Percentiles rank a stretch among this genome's conserved stretches.
phyloP scores from a whole-genome alignment of 2,329 filamentous ascomycete species.

The Mariannaea sp. region DNA sequence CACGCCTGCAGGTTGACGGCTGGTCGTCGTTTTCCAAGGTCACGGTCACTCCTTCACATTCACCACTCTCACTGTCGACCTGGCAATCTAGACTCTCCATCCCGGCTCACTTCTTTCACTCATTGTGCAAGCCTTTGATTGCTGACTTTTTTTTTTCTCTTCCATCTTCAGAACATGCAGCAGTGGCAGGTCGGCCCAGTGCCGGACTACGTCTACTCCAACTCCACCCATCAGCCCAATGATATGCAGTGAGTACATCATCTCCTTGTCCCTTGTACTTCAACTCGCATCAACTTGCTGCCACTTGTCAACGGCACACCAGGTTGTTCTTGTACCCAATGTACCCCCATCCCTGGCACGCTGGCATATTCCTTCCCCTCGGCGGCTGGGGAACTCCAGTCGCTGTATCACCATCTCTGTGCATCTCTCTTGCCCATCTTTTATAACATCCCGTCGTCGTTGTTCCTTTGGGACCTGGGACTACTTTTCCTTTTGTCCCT shows the following conservation, averaged over 20 bases:
- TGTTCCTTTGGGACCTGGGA: conserved; percentile 19
- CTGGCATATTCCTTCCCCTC: conserved; percentile 8
- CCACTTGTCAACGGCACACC: conserved; percentile 25
- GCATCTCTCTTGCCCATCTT: conserved; percentile 22
- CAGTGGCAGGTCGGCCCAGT: conserved; percentile 66
- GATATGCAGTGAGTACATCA: conserved; percentile 63
- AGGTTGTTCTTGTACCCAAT: conserved; percentile 25
- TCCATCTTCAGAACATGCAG: conserved; percentile 57
- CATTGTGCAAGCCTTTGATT: conserved; percentile 11
- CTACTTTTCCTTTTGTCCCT: conserved; percentile 22
- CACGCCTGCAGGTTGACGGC: conserved; percentile 31
- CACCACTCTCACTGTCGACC: conserved; percentile 19
- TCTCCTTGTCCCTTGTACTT: conserved; percentile 42
- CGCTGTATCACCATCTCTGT: conserved; percentile 33
- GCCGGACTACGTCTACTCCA: conserved; percentile 63
- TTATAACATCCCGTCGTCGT: conserved; percentile 31
- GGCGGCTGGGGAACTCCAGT: conserved; percentile 24
- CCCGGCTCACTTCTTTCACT: conserved; percentile 13
- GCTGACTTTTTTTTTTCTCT: conserved; percentile 36
- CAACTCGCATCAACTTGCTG: conserved; percentile 25
- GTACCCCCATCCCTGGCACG: conserved; percentile 26
- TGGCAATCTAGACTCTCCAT: conserved; percentile 19
- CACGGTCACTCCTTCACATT: conserved; percentile 16
- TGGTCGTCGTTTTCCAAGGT: conserved; percentile 19
- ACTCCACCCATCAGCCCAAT: conserved; percentile 58